phyloP scores from a whole-genome alignment of 306 rosid species.

The Vigna reflexopilosa region DNA sequence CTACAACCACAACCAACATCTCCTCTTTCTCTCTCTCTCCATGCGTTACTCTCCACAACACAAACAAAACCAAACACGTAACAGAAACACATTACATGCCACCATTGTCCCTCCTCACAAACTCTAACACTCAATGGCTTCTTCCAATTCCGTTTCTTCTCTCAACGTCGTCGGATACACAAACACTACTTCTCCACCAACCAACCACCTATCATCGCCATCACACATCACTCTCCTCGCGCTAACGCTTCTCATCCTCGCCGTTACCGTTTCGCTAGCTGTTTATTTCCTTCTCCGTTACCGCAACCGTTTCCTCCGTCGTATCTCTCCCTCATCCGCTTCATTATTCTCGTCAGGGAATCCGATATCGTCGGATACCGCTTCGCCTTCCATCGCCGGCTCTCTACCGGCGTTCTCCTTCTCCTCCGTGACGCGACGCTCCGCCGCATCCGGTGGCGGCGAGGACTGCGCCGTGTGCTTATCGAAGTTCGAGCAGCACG shows the following conservation, averaged over 20 bases:
- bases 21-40: neutral
- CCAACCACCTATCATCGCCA: conserved; percentile 22
- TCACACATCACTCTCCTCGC: conserved; percentile 45
- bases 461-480: conserved; percentile 79
- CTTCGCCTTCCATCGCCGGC: conserved; percentile 31
- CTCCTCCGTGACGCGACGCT: conserved; percentile 61
- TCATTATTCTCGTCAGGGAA: conserved; percentile 28
- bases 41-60: neutral
- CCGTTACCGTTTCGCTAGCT: conserved; percentile 48
- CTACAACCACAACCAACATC: conserved; percentile 23
- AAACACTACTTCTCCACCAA: conserved; percentile 18
- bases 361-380: conserved; percentile 54
- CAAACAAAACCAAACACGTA: neutral
- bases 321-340: conserved; percentile 34
- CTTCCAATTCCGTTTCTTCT: conserved; percentile 28
- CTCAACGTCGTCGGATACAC: conserved; percentile 24
- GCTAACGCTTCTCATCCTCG: conserved; percentile 51
- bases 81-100: conserved; percentile 14
- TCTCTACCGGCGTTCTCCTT: conserved; percentile 67
- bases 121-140: conserved; percentile 12
- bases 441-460: neutral
- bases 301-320: conserved; percentile 50
- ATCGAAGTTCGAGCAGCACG: conserved; percentile 68
- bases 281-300: conserved; percentile 67
- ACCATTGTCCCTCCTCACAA: neutral